Percentiles rank a stretch among this genome's conserved stretches.
phyloP scores from a whole-genome alignment of 306 rosid genomes.

The Benincasa hispida region DNA sequence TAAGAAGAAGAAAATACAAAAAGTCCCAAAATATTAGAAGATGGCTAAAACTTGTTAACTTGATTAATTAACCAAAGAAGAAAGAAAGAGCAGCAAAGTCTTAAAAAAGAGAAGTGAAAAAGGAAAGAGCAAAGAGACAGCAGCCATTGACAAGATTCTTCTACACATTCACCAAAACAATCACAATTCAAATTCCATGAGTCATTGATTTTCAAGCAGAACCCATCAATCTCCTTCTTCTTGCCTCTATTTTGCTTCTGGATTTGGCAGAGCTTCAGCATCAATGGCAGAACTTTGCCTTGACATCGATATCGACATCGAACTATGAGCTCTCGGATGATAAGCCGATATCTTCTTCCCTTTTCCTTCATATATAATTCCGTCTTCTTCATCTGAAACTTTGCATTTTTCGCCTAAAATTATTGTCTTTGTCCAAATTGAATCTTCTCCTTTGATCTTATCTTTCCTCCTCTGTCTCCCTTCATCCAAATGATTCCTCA shows the following conservation, averaged over 20 bases:
- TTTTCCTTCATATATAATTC: constrained; percentile 36
- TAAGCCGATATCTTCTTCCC: constrained; percentile 59
- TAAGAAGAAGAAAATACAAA: too few relatives aligned
- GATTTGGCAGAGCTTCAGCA: constrained; percentile 11
- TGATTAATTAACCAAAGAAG: neutral
- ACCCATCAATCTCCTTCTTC: neutral
- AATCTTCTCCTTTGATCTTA: constrained; percentile 38
- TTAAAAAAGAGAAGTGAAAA: neutral
- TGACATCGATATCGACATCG: constrained; percentile 22
- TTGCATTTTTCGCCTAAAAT: constrained; percentile 69
- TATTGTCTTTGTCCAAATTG: constrained; percentile 77
- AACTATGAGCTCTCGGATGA: constrained; percentile 24
- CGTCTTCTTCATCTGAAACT: constrained; percentile 29
- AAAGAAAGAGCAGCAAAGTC: neutral
- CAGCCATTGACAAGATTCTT: neutral
- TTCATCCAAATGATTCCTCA: constrained; percentile 18
- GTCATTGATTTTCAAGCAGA: neutral
- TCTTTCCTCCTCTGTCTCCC: constrained; percentile 13
- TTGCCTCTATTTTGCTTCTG: neutral
- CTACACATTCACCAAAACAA: neutral
- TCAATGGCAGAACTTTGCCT: constrained; percentile 31
- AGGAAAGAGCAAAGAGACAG: neutral
- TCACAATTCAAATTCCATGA: neutral
- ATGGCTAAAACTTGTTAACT: neutral
- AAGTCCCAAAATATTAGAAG: neutral